Percentiles rank a stretch among this genome's conserved stretches.
Conservation (phyloP, 2,329 filamentous ascomycete genomes). For the Aspergillus sp. region DNA sequence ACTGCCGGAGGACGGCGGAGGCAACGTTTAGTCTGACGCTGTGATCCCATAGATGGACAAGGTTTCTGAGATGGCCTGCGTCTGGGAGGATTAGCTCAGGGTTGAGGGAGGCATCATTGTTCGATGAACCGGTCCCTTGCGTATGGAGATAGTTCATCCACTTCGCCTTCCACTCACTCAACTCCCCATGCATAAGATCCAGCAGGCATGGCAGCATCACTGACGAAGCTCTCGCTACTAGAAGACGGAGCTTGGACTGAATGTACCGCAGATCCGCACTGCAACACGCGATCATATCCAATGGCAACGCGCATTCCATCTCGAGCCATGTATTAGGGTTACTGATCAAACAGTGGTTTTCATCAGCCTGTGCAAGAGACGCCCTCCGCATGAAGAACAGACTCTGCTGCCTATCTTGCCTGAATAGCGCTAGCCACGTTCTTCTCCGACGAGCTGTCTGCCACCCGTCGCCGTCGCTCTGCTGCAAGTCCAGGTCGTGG, state of each 20-base stretch:
- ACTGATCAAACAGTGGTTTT: background rate
- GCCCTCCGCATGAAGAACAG: constrained; percentile 3
- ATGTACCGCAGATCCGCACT: background rate
- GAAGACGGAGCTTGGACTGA: background rate
- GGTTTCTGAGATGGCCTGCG: background rate
- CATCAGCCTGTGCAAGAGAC: background rate
- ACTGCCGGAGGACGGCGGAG: background rate
- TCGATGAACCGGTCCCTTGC: too few species aligned
- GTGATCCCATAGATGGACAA: background rate
- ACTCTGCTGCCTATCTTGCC: constrained; percentile 5
- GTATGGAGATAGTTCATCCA: background rate
- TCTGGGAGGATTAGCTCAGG: background rate
- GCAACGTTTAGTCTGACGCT: background rate
- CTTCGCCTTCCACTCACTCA: background rate
- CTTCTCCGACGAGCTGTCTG: background rate
- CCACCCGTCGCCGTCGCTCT: background rate
- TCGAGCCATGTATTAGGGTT: background rate
- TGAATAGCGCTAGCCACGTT: constrained; percentile 1
- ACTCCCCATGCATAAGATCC: background rate
- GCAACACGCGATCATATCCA: background rate
- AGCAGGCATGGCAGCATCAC: background rate
- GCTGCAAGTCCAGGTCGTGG: background rate
- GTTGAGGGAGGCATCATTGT: too few species aligned
- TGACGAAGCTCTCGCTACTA: background rate
- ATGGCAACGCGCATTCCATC: background rate